phyloP scores from a whole-genome alignment of 108 stramenopile species.

The Craspedostauros australis region DNA sequence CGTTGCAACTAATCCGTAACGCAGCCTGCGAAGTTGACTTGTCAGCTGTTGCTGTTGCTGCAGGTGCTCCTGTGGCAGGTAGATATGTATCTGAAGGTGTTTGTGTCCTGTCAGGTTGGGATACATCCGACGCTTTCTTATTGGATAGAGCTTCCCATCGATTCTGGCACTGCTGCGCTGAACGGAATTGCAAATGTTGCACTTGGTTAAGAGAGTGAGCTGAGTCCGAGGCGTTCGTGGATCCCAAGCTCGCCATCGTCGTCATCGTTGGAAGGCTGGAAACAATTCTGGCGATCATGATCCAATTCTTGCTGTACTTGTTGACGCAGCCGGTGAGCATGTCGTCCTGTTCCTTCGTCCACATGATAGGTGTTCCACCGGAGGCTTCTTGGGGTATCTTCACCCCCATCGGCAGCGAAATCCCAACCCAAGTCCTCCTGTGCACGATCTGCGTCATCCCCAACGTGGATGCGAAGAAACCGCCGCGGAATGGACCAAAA shows the following conservation, averaged over 20 bases:
- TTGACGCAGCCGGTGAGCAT: constrained; percentile 30
- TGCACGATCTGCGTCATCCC: constrained; percentile 34
- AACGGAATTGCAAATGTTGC: background rate
- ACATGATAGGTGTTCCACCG: constrained; percentile 23
- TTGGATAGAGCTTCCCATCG: constrained; percentile 52
- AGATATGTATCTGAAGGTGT: background rate
- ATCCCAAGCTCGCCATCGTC: constrained; percentile 2
- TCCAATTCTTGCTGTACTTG: constrained; percentile 65
- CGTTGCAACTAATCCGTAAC: too few relatives aligned
- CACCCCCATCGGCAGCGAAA: constrained; percentile 68
- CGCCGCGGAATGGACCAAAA: constrained; percentile 49
- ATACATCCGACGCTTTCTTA: too few relatives aligned
- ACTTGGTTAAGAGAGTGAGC: background rate
- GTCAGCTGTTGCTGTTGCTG: background rate
- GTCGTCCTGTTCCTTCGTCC: constrained; percentile 49
- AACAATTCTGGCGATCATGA: constrained; percentile 39
- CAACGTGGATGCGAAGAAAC: constrained; percentile 24
- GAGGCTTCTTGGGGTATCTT: constrained; percentile 30
- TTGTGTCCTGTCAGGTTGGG: background rate
- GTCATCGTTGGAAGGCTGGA: constrained; percentile 21
- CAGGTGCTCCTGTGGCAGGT: background rate
- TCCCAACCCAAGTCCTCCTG: constrained; percentile 27
- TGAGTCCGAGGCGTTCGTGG: constrained; percentile 6
- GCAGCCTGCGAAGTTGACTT: too few relatives aligned
- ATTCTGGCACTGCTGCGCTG: constrained; percentile 50